Evolutionary conservation across 176 grass and related monocot genomes (phyloP), one percentile per base, ranked within the genome.

Genomic region (Oryza australiensis): DNA sequence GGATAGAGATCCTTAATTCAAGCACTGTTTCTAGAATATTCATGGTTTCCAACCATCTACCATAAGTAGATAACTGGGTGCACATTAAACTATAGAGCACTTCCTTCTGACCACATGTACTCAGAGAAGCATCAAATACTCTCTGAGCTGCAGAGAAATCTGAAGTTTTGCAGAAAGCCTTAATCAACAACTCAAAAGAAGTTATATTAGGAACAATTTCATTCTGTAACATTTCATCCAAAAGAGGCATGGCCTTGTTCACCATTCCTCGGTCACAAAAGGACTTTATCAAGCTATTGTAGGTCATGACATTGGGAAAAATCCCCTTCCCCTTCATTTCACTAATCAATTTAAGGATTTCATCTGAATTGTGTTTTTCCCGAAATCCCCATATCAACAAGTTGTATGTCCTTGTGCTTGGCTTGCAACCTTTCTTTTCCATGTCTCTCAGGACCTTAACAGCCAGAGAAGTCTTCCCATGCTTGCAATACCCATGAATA

Each of bases 221-320:
- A 79, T 95, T 95, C 53, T 94, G 81, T 68, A 94, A 80, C 95
- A 98, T 98, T 74, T 98, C 95, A 80, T 98, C 88, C 49, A 98
- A 78, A 82, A 94, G 66, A 75, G 91, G 85, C 86, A 89, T 72
- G 71, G 88, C 88, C 83, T 91, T 88, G 57, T 81, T 85, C 68
- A 85, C 76, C 90, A 90, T 84, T 80, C 87, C 78, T 73, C 16
- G 66, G 42, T 91, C 82, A 82, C 92, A 95, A 33, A 98, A 90
- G 26, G 79, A 90, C 81, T 83, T 78, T 59, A 98, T 91, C 70
- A 95, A 86, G 70, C 94, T 93, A 81, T 98, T 98, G 75, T 95
- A 98, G 68, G 84, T 94, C 72, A 86, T 80, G 34, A 93, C 85
- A 72, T 98, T 83, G 78, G 84, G 85, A 65, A 42, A 86, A 51